These are phyloP conservation scores for Sclerotinia sclerotiorum DNA, from an alignment of 2,329 filamentous ascomycete species.

Conservation along the genomic window DNA sequence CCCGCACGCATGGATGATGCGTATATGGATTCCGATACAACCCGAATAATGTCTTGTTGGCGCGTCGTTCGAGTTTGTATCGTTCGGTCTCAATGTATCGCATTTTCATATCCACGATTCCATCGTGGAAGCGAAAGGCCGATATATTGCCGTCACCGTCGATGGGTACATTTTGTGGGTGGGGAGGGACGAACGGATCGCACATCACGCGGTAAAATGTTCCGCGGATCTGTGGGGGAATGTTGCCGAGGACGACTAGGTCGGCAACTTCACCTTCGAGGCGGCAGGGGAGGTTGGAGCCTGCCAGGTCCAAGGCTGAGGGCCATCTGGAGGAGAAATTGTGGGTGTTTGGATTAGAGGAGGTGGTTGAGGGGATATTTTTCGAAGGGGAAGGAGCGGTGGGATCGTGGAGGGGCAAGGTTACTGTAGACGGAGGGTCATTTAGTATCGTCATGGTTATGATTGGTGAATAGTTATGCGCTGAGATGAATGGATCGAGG, in stretches of 20 bases:
- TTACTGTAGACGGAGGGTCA: neutral
- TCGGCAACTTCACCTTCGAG: constrained; percentile 43
- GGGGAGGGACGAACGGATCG: constrained; percentile 50
- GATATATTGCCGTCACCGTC: constrained; percentile 38
- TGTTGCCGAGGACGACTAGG: constrained; percentile 43
- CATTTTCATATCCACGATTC: constrained; percentile 39
- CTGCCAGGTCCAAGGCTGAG: neutral
- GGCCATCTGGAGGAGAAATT: neutral
- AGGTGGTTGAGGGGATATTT: neutral
- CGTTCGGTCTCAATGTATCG: constrained; percentile 39
- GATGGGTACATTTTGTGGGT: constrained; percentile 50
- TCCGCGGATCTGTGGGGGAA: constrained; percentile 45
- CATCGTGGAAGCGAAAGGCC: constrained; percentile 40
- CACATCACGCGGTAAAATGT: constrained; percentile 47
- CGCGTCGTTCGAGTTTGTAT: constrained; percentile 32
- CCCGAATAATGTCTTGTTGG: constrained; percentile 36
- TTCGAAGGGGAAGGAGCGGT: neutral
- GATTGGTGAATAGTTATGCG: too few species aligned
- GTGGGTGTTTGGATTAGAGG: neutral
- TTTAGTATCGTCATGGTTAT: neutral
- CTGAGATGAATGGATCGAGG: neutral
- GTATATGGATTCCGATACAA: constrained; percentile 14
- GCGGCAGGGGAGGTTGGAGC: constrained; percentile 1
- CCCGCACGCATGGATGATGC: constrained; percentile 5
- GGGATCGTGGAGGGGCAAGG: neutral